phyloP scores from a whole-genome alignment of 805 yeast genomes.

The Metschnikowia sp. region DNA sequence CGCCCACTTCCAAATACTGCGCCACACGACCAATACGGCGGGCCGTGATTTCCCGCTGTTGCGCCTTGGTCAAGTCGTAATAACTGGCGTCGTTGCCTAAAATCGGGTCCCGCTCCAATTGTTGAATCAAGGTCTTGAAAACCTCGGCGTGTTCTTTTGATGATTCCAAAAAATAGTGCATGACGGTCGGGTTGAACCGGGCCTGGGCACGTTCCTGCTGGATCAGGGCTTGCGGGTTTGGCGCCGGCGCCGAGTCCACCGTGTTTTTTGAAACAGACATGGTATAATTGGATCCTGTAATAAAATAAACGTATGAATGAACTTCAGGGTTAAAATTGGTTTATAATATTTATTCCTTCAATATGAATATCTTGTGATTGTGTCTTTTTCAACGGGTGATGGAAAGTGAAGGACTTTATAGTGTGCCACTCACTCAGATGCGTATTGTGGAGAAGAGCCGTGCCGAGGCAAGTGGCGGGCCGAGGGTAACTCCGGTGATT shows the following conservation, averaged over 20 bases:
- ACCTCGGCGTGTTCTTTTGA: slow-evolving; percentile 19
- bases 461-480: background rate
- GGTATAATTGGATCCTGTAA: background rate
- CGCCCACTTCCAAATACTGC: slow-evolving; percentile 18
- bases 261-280: slow-evolving; percentile 15
- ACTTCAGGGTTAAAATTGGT: too few relatives aligned
- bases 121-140: slow-evolving; percentile 15
- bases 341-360: too few relatives aligned
- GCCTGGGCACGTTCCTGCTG: slow-evolving; percentile 19
- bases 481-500: background rate
- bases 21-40: slow-evolving; percentile 17
- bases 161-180: slow-evolving; percentile 27
- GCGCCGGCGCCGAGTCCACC: slow-evolving; percentile 19
- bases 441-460: background rate
- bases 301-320: too few relatives aligned
- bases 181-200: slow-evolving; percentile 19
- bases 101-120: slow-evolving; percentile 20
- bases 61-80: slow-evolving; percentile 19
- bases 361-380: too few relatives aligned
- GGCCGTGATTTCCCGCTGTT: slow-evolving; percentile 19
- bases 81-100: slow-evolving; percentile 14
- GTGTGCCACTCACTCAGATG: background rate
- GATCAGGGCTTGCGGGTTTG: slow-evolving; percentile 22
- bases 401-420: background rate
- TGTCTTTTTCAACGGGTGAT: too few relatives aligned